Conservation (phyloP, 2,329 filamentous ascomycete species). For the Aspergillus pseudoviridinutans region DNA sequence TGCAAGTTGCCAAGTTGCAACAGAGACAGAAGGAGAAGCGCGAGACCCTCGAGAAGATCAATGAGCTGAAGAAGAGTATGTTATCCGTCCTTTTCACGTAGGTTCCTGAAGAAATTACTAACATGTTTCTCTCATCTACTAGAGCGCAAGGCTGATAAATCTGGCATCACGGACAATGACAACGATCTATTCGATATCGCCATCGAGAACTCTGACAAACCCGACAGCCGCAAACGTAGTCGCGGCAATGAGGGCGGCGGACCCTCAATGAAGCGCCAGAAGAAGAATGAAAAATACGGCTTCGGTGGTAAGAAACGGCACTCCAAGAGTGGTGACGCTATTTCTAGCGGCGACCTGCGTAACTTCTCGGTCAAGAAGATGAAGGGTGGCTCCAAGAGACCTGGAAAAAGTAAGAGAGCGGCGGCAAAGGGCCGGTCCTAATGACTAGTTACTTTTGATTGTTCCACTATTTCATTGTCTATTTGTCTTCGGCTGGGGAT, state of each 20-base stretch:
- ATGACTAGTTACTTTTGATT: background rate
- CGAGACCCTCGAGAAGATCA: conserved; percentile 93
- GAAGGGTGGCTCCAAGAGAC: conserved; percentile 57
- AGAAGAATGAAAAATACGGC: conserved; percentile 92
- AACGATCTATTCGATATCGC: conserved; percentile 88
- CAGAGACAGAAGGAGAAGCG: conserved; percentile 90
- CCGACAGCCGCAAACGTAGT: conserved; percentile 44
- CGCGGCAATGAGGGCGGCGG: conserved; percentile 40
- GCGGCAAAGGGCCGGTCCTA: conserved; percentile 28
- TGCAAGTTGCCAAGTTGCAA: conserved; percentile 92
- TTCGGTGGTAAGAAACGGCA: conserved; percentile 95
- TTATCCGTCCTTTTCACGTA: conserved; percentile 19
- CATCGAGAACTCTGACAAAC: conserved; percentile 66
- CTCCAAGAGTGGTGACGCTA: conserved; percentile 83
- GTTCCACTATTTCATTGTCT: background rate
- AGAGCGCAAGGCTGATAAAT: conserved; percentile 73
- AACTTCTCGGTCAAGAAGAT: conserved; percentile 80
- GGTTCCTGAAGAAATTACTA: conserved; percentile 22
- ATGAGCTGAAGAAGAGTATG: conserved; percentile 90
- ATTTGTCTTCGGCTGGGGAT: background rate
- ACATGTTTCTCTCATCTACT: background rate
- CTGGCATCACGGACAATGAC: conserved; percentile 63
- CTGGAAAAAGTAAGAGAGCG: conserved; percentile 49
- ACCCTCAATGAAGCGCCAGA: conserved; percentile 67
- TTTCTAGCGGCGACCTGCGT: conserved; percentile 74